phyloP scores from a whole-genome alignment of 768 basidiomycete genomes.

The Lactarius hengduanensis region DNA sequence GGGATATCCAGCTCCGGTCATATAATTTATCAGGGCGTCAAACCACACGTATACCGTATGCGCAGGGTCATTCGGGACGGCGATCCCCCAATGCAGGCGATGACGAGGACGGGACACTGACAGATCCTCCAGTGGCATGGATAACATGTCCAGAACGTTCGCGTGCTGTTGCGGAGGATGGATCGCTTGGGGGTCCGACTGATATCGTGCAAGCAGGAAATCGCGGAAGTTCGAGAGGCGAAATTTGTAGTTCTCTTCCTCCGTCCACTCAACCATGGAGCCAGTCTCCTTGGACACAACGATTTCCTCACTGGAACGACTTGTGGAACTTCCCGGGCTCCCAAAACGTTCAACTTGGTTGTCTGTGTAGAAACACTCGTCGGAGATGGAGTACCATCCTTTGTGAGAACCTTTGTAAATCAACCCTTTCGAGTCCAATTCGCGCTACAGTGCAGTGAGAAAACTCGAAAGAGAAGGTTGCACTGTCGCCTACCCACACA shows the following conservation, averaged over 20 bases:
- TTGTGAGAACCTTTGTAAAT: conserved; percentile 84
- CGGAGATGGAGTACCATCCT: conserved; percentile 91
- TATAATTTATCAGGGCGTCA: conserved; percentile 82
- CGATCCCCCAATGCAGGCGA: conserved; percentile 80
- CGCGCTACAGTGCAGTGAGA: conserved; percentile 40
- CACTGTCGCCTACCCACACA: conserved; percentile 67
- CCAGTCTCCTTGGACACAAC: conserved; percentile 71
- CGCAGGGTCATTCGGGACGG: conserved; percentile 71
- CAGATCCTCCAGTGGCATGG: conserved; percentile 59
- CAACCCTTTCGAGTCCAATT: conserved; percentile 56
- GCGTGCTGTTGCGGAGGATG: conserved; percentile 57
- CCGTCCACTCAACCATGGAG: conserved; percentile 73
- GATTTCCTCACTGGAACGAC: conserved; percentile 15
- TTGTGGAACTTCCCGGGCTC: conserved; percentile 29
- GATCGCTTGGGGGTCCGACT: conserved; percentile 41
- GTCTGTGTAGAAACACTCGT: conserved; percentile 84
- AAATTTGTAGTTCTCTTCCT: conserved; percentile 91
- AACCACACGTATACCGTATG: conserved; percentile 97
- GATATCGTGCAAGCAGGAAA: conserved; percentile 52
- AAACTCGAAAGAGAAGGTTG: not conserved
- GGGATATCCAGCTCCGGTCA: conserved; percentile 79
- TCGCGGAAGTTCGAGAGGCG: conserved; percentile 65
- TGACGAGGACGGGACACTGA: conserved; percentile 79
- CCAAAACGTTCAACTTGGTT: conserved; percentile 46
- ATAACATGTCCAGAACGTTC: conserved; percentile 49